Evolutionary conservation across 805 yeast genomes (phyloP).

Genomic region (Saturnispora gosingensis): DNA sequence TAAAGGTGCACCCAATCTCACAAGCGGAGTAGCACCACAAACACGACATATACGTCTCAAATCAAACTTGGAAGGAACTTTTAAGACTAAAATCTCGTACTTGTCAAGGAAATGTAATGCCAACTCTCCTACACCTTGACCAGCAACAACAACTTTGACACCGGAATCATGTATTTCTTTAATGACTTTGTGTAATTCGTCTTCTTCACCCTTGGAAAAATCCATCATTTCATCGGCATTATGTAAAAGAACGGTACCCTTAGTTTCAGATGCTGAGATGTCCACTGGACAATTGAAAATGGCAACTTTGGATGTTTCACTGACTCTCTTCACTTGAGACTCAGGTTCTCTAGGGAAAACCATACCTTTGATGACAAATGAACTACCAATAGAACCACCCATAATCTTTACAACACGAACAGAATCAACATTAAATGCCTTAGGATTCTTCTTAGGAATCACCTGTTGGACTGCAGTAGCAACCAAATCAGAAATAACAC

Average conservation of each 20-base stretch:
- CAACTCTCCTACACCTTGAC: slow-evolving; percentile 85
- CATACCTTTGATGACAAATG: slow-evolving; percentile 91
- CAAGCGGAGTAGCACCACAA: slow-evolving; percentile 94
- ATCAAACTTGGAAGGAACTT: slow-evolving; percentile 90
- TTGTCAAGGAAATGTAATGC: slow-evolving; percentile 90
- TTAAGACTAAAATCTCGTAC: slow-evolving; percentile 72
- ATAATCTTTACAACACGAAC: slow-evolving; percentile 92
- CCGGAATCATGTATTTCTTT: slow-evolving; percentile 80
- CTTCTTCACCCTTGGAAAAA: slow-evolving; percentile 93
- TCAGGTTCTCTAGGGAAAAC: slow-evolving; percentile 98
- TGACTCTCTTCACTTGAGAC: slow-evolving; percentile 65
- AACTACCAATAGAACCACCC: slow-evolving; percentile 73
- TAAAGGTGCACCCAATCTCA: slow-evolving; percentile 88
- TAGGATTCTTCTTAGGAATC: slow-evolving; percentile 58
- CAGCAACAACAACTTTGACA: slow-evolving; percentile 84
- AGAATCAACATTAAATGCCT: slow-evolving; percentile 79
- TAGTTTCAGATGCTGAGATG: slow-evolving; percentile 93
- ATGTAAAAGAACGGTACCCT: slow-evolving; percentile 92
- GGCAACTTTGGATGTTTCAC: slow-evolving; percentile 68
- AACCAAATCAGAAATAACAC: slow-evolving; percentile 63
- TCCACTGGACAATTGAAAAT: slow-evolving; percentile 92
- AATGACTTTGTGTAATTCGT: slow-evolving; percentile 77
- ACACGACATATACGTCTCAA: slow-evolving; percentile 89
- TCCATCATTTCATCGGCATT: slow-evolving; percentile 96
- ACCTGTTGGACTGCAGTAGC: slow-evolving; percentile 78